These are phyloP conservation scores for Xylariaceae sp. DNA, from an alignment of 2,329 filamentous ascomycete genomes.

Conservation along the genomic window DNA sequence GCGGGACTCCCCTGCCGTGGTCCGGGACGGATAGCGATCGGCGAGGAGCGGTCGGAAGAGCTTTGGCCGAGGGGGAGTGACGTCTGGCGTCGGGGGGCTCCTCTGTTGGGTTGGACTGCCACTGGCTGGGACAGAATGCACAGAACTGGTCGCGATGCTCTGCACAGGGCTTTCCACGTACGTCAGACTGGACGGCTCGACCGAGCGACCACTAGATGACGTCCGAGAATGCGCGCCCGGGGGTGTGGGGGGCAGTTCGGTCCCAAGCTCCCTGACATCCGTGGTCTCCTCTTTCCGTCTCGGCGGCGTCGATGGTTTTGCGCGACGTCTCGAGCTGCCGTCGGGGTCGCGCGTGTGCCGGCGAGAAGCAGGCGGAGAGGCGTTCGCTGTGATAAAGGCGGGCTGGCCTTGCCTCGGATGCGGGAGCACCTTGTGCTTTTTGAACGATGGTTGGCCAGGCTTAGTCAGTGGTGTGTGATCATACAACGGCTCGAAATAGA, in stretches of 20 bases:
- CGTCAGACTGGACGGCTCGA: conserved; percentile 33
- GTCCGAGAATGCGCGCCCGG: conserved; percentile 53
- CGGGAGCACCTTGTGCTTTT: conserved; percentile 32
- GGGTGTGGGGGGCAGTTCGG: conserved; percentile 54
- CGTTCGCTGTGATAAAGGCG: conserved; percentile 6
- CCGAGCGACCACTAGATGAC: conserved; percentile 44
- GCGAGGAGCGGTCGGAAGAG: conserved; percentile 37
- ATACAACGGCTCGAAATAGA: conserved; percentile 23
- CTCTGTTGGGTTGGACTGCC: conserved; percentile 57
- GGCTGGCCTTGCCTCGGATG: conserved; percentile 25
- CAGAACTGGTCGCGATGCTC: conserved; percentile 31
- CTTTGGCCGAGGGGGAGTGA: conserved; percentile 58
- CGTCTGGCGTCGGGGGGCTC: conserved; percentile 67
- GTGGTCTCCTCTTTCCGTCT: conserved; percentile 35
- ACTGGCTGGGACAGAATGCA: conserved; percentile 41
- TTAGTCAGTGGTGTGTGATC: conserved; percentile 17
- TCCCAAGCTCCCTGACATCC: conserved; percentile 33
- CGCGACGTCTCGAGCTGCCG: conserved; percentile 16
- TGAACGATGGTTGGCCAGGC: conserved; percentile 24
- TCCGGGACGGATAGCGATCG: conserved; percentile 44
- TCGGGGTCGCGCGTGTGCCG: conserved; percentile 23
- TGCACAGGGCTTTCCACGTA: conserved; percentile 29
- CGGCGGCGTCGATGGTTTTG: conserved; percentile 30
- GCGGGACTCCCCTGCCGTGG: conserved; percentile 48
- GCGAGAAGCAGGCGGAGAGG: conserved; percentile 14